phyloP scores from a whole-genome alignment of 2,329 filamentous ascomycete genomes.

The Aspergillus sp. region DNA sequence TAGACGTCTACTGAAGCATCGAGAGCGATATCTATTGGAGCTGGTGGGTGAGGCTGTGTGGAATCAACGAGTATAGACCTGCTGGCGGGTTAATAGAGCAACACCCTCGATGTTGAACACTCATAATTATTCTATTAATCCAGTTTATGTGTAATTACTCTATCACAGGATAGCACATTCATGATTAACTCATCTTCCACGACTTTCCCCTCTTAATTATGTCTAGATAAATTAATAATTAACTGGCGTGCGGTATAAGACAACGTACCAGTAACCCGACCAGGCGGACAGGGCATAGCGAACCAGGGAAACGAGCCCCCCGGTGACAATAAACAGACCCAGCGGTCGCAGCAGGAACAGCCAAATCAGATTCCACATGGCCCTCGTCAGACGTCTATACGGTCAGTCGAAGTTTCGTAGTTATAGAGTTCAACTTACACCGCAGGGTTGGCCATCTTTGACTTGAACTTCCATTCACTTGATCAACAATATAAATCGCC shows the following conservation, averaged over 20 bases:
- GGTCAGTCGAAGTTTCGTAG: background rate
- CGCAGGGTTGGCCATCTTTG: background rate
- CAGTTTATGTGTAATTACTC: no score
- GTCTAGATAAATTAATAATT: no score
- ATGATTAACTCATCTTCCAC: no score
- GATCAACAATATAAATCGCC: no score
- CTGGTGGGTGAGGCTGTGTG: conserved; percentile 13
- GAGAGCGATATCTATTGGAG: conserved; percentile 15
- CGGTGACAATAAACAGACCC: background rate
- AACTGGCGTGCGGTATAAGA: no score
- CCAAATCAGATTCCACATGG: background rate
- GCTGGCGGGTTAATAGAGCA: no score
- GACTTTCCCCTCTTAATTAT: no score
- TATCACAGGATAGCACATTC: no score
- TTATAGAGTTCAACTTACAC: background rate
- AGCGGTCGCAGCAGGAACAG: background rate
- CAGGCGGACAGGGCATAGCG: background rate
- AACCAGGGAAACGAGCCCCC: background rate
- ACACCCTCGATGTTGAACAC: no score
- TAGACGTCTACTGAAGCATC: background rate
- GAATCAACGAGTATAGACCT: background rate
- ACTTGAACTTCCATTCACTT: no score
- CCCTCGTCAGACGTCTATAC: background rate
- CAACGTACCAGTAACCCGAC: background rate
- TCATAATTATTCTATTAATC: no score